Evolutionary conservation across 129 eudicot genomes (phyloP).

Genomic region (Helianthus annuus): DNA sequence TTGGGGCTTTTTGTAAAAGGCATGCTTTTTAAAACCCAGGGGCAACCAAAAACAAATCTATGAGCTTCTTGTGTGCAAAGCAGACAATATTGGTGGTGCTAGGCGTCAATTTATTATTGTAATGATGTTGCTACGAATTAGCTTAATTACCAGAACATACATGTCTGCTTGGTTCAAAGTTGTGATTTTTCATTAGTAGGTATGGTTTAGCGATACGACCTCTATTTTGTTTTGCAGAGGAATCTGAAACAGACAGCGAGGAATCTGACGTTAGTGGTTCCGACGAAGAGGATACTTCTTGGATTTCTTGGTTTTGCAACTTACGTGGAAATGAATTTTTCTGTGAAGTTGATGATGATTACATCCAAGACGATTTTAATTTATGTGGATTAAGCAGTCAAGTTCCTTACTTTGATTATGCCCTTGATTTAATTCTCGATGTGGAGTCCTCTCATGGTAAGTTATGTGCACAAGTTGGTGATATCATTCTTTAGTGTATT

Average conservation of each 20-base stretch:
- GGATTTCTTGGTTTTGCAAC: conserved; percentile 95
- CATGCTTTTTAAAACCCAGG: too few relatives aligned
- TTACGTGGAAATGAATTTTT: conserved; percentile 86
- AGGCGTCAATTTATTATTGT: neutral
- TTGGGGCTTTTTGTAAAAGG: too few relatives aligned
- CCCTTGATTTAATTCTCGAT: conserved; percentile 79
- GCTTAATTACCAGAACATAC: neutral
- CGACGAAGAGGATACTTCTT: conserved; percentile 83
- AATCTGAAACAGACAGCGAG: conserved; percentile 87
- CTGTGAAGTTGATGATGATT: conserved; percentile 88
- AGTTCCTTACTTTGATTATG: conserved; percentile 84
- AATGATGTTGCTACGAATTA: conserved; percentile 5
- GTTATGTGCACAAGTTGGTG: conserved; percentile 10
- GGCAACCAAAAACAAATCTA: too few relatives aligned
- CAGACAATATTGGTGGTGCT: too few relatives aligned
- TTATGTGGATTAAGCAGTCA: conserved; percentile 87
- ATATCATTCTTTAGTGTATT: neutral
- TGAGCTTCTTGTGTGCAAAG: too few relatives aligned
- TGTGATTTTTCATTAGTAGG: neutral
- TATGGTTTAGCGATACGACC: neutral
- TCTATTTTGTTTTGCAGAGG: conserved; percentile 47
- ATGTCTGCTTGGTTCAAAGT: conserved; percentile 4
- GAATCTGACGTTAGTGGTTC: conserved; percentile 92
- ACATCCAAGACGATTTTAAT: conserved; percentile 85
- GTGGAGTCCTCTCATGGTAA: conserved; percentile 89